phyloP scores from a whole-genome alignment of 192 early-diverging fungal genomes.

The Umbelopsis sp. region DNA sequence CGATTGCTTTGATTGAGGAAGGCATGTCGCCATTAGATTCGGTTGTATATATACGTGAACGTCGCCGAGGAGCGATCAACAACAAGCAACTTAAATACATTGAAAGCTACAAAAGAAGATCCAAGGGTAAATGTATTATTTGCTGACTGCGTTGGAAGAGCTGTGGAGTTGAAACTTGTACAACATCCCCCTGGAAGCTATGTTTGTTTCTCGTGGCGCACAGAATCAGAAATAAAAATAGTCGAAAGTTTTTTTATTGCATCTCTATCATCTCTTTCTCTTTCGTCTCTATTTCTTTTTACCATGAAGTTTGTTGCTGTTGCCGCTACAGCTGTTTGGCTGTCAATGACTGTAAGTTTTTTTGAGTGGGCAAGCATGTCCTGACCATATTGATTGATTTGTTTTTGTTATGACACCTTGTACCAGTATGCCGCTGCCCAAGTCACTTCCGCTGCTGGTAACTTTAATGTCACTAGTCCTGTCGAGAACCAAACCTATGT shows the following conservation, averaged over 20 bases:
- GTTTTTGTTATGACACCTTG: not conserved
- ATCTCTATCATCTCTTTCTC: not conserved
- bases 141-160: constrained; percentile 19
- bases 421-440: constrained; percentile 30
- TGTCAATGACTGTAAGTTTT: constrained; percentile 12
- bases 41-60: constrained; percentile 70
- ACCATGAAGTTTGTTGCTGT: constrained; percentile 2
- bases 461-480: constrained; percentile 40
- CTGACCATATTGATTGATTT: not conserved
- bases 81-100: constrained; percentile 66
- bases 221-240: constrained; percentile 23
- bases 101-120: constrained; percentile 57
- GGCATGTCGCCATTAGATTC: constrained; percentile 79
- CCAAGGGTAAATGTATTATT: constrained; percentile 49
- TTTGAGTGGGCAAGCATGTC: not conserved
- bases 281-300: not conserved
- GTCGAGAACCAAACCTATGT: constrained; percentile 36
- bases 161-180: constrained; percentile 19
- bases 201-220: constrained; percentile 22
- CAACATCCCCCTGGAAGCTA: constrained; percentile 20
- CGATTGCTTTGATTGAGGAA: constrained; percentile 80
- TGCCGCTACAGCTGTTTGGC: constrained; percentile 14
- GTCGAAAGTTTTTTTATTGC: not conserved
- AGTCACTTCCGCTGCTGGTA: constrained; percentile 26
- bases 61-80: constrained; percentile 80